Percentiles rank a stretch among this genome's conserved stretches.
Evolutionary conservation across 768 basidiomycete genomes (phyloP).

Genomic region (Lactarius indigo): DNA sequence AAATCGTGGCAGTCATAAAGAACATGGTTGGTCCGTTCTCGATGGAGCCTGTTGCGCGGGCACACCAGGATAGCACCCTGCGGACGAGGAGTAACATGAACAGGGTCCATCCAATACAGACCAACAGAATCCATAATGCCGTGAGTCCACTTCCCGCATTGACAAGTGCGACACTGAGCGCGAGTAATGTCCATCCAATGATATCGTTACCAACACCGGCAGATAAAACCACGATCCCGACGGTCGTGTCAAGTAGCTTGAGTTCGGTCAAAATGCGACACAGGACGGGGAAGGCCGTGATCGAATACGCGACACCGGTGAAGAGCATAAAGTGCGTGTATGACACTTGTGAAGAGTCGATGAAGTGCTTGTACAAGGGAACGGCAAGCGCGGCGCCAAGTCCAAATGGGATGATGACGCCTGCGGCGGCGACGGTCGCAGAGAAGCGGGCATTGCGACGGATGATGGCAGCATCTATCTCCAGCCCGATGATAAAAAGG

Average conservation of each 20-base stretch:
- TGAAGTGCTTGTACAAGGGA: conserved; percentile 73
- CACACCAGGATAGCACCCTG: conserved; percentile 63
- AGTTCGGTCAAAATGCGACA: conserved; percentile 88
- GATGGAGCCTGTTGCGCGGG: conserved; percentile 70
- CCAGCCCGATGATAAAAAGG: conserved; percentile 90
- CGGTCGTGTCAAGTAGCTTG: conserved; percentile 85
- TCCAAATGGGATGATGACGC: conserved; percentile 86
- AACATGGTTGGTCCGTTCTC: conserved; percentile 82
- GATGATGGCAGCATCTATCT: conserved; percentile 80
- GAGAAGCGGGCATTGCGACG: conserved; percentile 71
- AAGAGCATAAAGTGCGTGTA: conserved; percentile 95
- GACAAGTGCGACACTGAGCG: conserved; percentile 87
- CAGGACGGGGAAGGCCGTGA: conserved; percentile 83
- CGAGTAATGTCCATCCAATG: conserved; percentile 74
- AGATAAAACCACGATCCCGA: conserved; percentile 89
- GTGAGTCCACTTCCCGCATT: conserved; percentile 81
- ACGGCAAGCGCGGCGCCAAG: conserved; percentile 69
- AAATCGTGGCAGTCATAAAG: conserved; percentile 83
- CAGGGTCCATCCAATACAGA: conserved; percentile 76
- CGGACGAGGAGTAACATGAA: conserved; percentile 70
- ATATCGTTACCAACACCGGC: conserved; percentile 91
- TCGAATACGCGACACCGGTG: conserved; percentile 86
- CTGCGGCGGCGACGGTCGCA: conserved; percentile 67
- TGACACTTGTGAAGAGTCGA: conserved; percentile 51
- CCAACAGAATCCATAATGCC: conserved; percentile 81